Percentiles rank a stretch among this genome's conserved stretches.
Conservation (phyloP, 1,139 yeast species). For the Nakaseomyces glabratus region DNA sequence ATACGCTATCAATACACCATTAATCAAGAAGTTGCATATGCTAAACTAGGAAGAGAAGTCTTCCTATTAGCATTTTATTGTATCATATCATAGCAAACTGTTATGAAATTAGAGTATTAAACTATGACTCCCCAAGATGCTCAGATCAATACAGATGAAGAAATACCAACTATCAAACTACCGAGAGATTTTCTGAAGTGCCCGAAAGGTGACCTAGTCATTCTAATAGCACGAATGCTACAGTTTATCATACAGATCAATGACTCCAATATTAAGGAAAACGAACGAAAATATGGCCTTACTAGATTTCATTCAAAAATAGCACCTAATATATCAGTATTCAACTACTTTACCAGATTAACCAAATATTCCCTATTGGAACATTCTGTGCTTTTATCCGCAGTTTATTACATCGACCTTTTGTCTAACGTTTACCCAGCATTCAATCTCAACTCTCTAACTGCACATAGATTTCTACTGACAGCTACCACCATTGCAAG, state of each 20-base stretch:
- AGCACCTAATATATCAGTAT: conserved; percentile 80
- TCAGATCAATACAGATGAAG: no score
- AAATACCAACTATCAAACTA: conserved; percentile 6
- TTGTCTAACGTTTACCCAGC: conserved; percentile 68
- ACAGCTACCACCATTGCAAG: conserved; percentile 90
- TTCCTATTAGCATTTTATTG: no score
- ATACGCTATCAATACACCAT: no score
- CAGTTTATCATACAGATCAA: conserved; percentile 60
- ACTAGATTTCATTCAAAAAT: conserved; percentile 91
- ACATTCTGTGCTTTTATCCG: conserved; percentile 67
- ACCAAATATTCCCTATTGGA: conserved; percentile 80
- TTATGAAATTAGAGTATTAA: no score
- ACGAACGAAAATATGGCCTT: conserved; percentile 31
- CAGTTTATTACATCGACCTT: conserved; percentile 82
- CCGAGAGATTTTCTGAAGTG: conserved; percentile 46
- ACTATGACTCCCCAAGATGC: no score
- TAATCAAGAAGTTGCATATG: no score
- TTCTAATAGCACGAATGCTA: conserved; percentile 71
- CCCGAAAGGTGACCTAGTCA: conserved; percentile 58
- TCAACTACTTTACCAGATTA: conserved; percentile 66
- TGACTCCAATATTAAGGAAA: conserved; percentile 35
- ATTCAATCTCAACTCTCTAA: conserved; percentile 79
- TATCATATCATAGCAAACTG: no score
- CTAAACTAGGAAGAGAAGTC: no score
- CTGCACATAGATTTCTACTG: conserved; percentile 83